These are phyloP conservation scores for Nitzschia sp. DNA, from an alignment of 108 stramenopile species.

Conservation along the genomic window DNA sequence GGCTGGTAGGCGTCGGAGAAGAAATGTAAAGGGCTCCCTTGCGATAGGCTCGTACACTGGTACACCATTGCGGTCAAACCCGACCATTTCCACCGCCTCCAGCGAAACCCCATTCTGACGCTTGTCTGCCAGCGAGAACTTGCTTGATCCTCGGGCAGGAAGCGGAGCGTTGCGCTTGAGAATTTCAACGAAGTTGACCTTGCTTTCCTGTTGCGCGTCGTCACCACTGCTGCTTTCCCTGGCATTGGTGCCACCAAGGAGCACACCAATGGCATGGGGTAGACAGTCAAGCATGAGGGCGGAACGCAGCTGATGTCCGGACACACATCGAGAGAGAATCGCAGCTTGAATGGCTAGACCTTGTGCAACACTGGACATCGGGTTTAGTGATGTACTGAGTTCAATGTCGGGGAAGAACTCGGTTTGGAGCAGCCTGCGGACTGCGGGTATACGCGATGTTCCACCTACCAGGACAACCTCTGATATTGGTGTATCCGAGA, in stretches of 20 bases:
- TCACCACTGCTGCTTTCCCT: too few relatives aligned
- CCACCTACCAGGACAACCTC: constrained; percentile 84
- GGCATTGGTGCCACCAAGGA: constrained; percentile 10
- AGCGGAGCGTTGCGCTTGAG: constrained; percentile 58
- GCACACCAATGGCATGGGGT: constrained; percentile 80
- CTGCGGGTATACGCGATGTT: constrained; percentile 66
- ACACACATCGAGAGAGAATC: constrained; percentile 55
- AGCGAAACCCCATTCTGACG: constrained; percentile 72
- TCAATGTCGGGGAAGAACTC: constrained; percentile 57
- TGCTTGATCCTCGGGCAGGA: constrained; percentile 61
- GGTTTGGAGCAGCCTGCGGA: constrained; percentile 58
- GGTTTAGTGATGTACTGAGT: constrained; percentile 65
- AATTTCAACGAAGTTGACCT: constrained; percentile 53
- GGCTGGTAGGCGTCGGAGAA: constrained; percentile 51
- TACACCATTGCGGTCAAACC: constrained; percentile 13
- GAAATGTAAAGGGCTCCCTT: constrained; percentile 62
- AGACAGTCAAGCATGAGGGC: constrained; percentile 82
- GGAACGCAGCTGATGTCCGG: constrained; percentile 61
- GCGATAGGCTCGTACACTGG: constrained; percentile 51
- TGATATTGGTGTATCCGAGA: constrained; percentile 31
- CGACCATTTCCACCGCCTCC: constrained; percentile 68
- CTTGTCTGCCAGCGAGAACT: constrained; percentile 55
- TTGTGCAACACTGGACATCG: constrained; percentile 78
- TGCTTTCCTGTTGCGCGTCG: neutral
- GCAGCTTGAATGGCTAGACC: constrained; percentile 83